Evolutionary conservation across 371 early-diverging fungal genomes (phyloP), one percentile per base, ranked within the genome.

Genomic region (Mucor ambiguus): DNA sequence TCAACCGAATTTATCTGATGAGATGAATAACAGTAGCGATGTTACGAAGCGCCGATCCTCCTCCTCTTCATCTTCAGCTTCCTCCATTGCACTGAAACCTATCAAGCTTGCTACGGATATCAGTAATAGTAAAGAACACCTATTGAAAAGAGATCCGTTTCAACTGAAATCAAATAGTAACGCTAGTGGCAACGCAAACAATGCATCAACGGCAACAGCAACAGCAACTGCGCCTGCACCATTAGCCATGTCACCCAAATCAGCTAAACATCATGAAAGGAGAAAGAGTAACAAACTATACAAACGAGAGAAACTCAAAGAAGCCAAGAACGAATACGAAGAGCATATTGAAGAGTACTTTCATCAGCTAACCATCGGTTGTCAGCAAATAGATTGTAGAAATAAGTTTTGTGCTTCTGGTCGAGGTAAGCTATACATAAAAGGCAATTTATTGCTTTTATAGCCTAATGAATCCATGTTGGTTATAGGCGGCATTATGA

Each of bases 381-480:
- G 83, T 66, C 72, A 73, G 6, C 70, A 72, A 61, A 24, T 48
- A 14, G 67, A 74, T 10, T 83, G 83, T 46, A 52, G 30, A 32
- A 83, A 83, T 37, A 77, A 75, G 33, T 76, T 83, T 55, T 83
- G 83, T 71, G 79, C 76, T 59, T 73, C 72, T 7, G 73, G 78
- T 29, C 66, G 73, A 71, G 77, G 77, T 78, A 75, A 64, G 38
- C 30, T 3, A 29, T 29, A 24, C 48, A 37, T 41, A 66, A 59
- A 48, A 38, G 48, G 48, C 32, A 49, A 22, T 29, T 52, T 37
- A 11, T 30, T 35, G 12, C 12, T 20, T 60, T 58, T 52, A 38
- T 22, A 61, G n/a, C 30, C 26, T 64, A 35, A 26, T 56, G 24
- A 12, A 59, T 16, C 18, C 55, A 29, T 52, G 52, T 14, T 33